These are phyloP conservation scores for Fragaria iinumae DNA, from an alignment of 306 rosid genomes.

Conservation along the genomic window DNA sequence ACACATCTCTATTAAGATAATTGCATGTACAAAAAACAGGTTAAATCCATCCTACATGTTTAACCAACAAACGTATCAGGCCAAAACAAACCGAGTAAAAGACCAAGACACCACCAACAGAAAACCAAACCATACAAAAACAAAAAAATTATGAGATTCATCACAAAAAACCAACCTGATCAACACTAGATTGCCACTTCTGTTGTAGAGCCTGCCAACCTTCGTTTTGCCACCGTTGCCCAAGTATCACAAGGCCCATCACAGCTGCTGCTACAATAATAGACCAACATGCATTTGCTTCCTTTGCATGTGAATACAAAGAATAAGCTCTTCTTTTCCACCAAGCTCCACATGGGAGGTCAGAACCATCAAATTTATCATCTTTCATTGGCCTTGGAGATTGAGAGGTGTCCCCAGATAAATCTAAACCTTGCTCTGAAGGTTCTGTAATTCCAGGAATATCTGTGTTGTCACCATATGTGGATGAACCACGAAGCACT, in stretches of 20 bases:
- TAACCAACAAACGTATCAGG: background rate
- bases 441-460: constrained; percentile 41
- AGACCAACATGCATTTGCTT: constrained; percentile 86
- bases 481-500: constrained; percentile 35
- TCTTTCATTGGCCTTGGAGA: constrained; percentile 43
- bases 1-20: background rate
- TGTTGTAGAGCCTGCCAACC: constrained; percentile 71
- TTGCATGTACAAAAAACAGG: background rate
- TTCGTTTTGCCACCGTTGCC: constrained; percentile 92
- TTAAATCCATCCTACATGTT: background rate
- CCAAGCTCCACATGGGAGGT: constrained; percentile 93
- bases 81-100: background rate
- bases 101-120: background rate
- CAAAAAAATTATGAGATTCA: background rate
- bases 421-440: constrained; percentile 42
- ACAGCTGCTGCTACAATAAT: constrained; percentile 87
- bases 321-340: constrained; percentile 93
- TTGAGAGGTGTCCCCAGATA: constrained; percentile 39
- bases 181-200: constrained; percentile 63
- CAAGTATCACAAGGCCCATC: constrained; percentile 77
- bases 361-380: constrained; percentile 35
- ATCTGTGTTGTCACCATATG: constrained; percentile 43
- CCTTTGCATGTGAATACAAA: constrained; percentile 83
- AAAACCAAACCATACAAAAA: constrained; percentile 4
- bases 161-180: constrained; percentile 39